A percentile compares a stretch with the other conserved stretches of the same genome.
Evolutionary conservation across 805 yeast species (phyloP).

Genomic region (Metschnikowia santaceciliae): DNA sequence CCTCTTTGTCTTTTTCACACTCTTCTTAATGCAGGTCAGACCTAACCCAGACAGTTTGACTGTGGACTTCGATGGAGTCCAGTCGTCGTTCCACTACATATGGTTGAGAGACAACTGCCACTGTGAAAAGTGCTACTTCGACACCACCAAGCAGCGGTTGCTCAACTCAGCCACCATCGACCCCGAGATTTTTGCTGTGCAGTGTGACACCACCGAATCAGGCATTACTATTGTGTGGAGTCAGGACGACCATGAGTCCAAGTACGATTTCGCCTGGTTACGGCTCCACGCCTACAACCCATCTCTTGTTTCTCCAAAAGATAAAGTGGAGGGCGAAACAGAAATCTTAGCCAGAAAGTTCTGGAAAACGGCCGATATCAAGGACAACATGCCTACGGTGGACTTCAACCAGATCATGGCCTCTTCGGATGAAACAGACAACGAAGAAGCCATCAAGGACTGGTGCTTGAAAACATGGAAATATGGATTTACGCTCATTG

Average conservation of each 20-base stretch:
- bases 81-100: constrained; percentile 28
- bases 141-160: constrained; percentile 55
- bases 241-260: constrained; percentile 36
- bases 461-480: constrained; percentile 53
- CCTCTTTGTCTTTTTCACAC: not conserved
- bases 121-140: constrained; percentile 51
- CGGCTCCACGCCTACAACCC: constrained; percentile 51
- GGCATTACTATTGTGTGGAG: constrained; percentile 34
- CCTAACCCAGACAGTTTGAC: constrained; percentile 5
- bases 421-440: constrained; percentile 23
- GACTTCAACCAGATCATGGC: constrained; percentile 46
- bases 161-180: constrained; percentile 48
- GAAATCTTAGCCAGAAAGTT: constrained; percentile 27
- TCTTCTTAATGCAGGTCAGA: not conserved
- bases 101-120: constrained; percentile 69
- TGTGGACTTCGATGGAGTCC: constrained; percentile 9
- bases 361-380: constrained; percentile 46
- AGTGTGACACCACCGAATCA: constrained; percentile 12
- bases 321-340: constrained; percentile 26
- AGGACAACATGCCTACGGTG: constrained; percentile 42
- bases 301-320: constrained; percentile 30
- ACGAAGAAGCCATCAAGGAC: constrained; percentile 45
- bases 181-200: constrained; percentile 24
- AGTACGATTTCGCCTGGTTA: constrained; percentile 41
- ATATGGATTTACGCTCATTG: constrained; percentile 60